Evolutionary conservation across 2,329 filamentous ascomycete species (phyloP).

Genomic region (Huntiella abstrusa): DNA sequence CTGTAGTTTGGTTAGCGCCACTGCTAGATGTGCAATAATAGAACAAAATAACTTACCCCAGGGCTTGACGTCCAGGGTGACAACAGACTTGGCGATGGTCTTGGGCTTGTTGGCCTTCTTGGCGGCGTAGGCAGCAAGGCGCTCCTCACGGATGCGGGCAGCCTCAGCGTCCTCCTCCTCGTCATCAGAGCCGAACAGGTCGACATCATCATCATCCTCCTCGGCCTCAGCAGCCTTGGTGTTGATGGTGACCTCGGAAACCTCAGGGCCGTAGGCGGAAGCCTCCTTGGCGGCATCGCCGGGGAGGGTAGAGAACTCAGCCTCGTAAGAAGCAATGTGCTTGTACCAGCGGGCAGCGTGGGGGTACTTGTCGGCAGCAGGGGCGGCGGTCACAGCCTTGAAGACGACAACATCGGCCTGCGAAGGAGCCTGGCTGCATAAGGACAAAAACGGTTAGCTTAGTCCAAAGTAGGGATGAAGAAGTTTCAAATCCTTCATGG

Average conservation of each 20-base stretch:
- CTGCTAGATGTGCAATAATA: neutral
- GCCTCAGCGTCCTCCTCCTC: slow-evolving; percentile 90
- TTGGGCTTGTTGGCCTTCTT: slow-evolving; percentile 94
- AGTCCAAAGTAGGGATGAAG: neutral
- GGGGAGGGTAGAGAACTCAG: slow-evolving; percentile 76
- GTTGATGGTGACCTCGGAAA: slow-evolving; percentile 58
- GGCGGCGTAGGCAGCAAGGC: slow-evolving; percentile 81
- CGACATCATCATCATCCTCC: slow-evolving; percentile 50
- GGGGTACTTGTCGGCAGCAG: slow-evolving; percentile 73
- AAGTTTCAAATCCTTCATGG: neutral
- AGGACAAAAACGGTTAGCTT: slow-evolving; percentile 8
- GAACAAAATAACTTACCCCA: slow-evolving; percentile 63
- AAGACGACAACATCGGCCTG: slow-evolving; percentile 93
- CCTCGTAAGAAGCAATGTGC: slow-evolving; percentile 85
- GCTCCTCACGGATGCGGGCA: slow-evolving; percentile 65
- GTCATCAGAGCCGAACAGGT: slow-evolving; percentile 83
- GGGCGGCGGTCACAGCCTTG: slow-evolving; percentile 66
- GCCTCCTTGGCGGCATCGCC: slow-evolving; percentile 80
- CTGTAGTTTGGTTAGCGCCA: slow-evolving; percentile 23
- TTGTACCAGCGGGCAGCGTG: slow-evolving; percentile 97
- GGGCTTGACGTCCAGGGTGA: slow-evolving; percentile 93
- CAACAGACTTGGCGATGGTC: slow-evolving; percentile 84
- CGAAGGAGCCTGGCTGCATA: slow-evolving; percentile 41
- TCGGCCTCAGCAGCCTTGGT: slow-evolving; percentile 63
- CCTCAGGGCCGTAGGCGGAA: slow-evolving; percentile 82